phyloP scores from a whole-genome alignment of 192 early-diverging fungal genomes.

The Chytriomyces sp. region DNA sequence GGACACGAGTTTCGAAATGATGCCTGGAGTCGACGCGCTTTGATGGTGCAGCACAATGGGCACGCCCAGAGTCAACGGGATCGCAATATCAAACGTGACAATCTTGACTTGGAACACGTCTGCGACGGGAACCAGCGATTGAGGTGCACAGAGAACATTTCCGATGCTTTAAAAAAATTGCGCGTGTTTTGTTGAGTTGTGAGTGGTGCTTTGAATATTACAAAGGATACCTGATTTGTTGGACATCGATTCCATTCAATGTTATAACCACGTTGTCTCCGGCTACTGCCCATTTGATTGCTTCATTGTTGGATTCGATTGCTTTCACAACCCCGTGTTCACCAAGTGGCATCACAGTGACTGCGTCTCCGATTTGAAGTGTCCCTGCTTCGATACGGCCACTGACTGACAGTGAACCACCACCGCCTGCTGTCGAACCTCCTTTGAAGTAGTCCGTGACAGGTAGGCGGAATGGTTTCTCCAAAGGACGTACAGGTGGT shows the following conservation, averaged over 20 bases:
- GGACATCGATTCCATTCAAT: slow-evolving; percentile 72
- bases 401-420: slow-evolving; percentile 72
- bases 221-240: slow-evolving; percentile 75
- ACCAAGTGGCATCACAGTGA: slow-evolving; percentile 82
- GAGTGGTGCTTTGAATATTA: slow-evolving; percentile 23
- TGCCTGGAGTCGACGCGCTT: slow-evolving; percentile 79
- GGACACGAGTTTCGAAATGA: slow-evolving; percentile 75
- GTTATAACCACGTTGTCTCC: slow-evolving; percentile 89
- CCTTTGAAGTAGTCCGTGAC: slow-evolving; percentile 93
- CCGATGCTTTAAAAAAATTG: slow-evolving; percentile 66
- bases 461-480: slow-evolving; percentile 83
- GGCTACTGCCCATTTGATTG: slow-evolving; percentile 85
- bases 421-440: slow-evolving; percentile 64
- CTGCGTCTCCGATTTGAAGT: slow-evolving; percentile 84
- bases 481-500: slow-evolving; percentile 74
- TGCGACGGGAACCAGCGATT: slow-evolving; percentile 75
- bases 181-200: background rate
- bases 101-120: slow-evolving; percentile 81
- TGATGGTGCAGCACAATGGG: slow-evolving; percentile 86
- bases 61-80: slow-evolving; percentile 92
- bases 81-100: slow-evolving; percentile 90
- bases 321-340: slow-evolving; percentile 78
- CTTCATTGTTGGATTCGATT: slow-evolving; percentile 74
- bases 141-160: slow-evolving; percentile 79
- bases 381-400: slow-evolving; percentile 87